A percentile compares a stretch with the other conserved stretches of the same genome.
Evolutionary conservation across 2,329 filamentous ascomycete species (phyloP).

Genomic region (Salinomyces thailandicus): DNA sequence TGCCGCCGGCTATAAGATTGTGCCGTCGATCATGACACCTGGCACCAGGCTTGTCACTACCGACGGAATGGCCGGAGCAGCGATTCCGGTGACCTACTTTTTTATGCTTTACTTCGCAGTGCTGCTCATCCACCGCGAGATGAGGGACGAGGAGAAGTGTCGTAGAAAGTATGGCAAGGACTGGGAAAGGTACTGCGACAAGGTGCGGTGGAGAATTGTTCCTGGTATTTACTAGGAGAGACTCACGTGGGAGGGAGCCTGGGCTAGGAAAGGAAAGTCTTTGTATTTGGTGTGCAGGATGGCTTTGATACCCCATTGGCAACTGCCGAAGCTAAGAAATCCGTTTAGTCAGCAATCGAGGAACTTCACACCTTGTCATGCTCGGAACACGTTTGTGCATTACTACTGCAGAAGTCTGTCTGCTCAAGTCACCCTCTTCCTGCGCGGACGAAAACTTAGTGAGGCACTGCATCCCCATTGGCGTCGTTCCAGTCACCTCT

Average conservation of each 20-base stretch:
- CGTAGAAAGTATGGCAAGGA: slow-evolving; percentile 81
- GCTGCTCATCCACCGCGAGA: slow-evolving; percentile 74
- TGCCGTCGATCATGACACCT: slow-evolving; percentile 46
- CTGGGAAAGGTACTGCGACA: slow-evolving; percentile 79
- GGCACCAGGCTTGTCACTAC: slow-evolving; percentile 48
- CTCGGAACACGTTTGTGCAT: too few species aligned
- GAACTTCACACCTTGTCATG: too few species aligned
- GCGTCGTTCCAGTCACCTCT: not conserved
- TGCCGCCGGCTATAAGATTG: slow-evolving; percentile 67
- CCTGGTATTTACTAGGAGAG: slow-evolving; percentile 64
- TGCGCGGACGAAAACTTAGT: too few species aligned
- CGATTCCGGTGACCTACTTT: slow-evolving; percentile 84
- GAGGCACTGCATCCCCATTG: too few species aligned
- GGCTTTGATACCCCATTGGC: too few species aligned
- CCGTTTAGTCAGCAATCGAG: too few species aligned
- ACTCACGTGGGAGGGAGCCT: not conserved
- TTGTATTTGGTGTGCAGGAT: not conserved
- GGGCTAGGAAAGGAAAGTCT: not conserved
- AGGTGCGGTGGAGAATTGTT: slow-evolving; percentile 71
- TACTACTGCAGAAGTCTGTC: too few species aligned
- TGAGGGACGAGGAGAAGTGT: slow-evolving; percentile 85
- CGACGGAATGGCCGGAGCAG: slow-evolving; percentile 63
- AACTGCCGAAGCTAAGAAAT: too few species aligned
- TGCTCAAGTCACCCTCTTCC: too few species aligned
- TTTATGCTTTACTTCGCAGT: slow-evolving; percentile 88